These are phyloP conservation scores for Zymoseptoria passerinii DNA, from an alignment of 2,329 filamentous ascomycete genomes.

Conservation along the genomic window DNA sequence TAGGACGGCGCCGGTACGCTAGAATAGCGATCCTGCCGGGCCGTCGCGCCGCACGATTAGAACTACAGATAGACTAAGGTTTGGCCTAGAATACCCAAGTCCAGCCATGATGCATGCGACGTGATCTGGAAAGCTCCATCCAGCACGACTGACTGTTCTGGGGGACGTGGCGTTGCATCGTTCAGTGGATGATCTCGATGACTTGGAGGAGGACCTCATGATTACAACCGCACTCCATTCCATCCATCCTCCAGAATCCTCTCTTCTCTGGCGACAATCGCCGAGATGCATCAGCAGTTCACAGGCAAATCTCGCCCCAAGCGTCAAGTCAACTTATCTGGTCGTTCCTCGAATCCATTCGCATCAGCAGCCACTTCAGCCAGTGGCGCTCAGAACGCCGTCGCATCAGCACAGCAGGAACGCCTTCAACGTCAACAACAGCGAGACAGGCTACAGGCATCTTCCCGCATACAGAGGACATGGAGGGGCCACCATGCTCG, in stretches of 20 bases:
- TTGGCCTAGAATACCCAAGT: background rate
- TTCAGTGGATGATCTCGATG: background rate
- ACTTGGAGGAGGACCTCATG: background rate
- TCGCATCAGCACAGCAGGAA: slow-evolving; percentile 81
- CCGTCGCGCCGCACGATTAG: too few relatives aligned
- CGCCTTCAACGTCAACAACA: slow-evolving; percentile 73
- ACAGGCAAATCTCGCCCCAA: slow-evolving; percentile 77
- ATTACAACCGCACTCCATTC: background rate
- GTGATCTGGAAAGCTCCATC: background rate
- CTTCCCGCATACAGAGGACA: slow-evolving; percentile 63
- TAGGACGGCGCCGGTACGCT: background rate
- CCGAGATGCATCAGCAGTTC: slow-evolving; percentile 82
- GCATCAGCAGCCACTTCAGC: slow-evolving; percentile 37
- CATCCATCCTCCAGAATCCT: background rate
- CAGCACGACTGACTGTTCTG: background rate
- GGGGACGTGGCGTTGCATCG: background rate
- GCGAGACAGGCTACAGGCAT: slow-evolving; percentile 65
- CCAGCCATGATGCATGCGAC: background rate
- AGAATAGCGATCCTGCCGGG: background rate
- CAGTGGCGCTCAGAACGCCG: slow-evolving; percentile 61
- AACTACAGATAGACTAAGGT: too few relatives aligned
- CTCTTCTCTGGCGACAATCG: background rate
- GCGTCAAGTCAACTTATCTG: slow-evolving; percentile 89
- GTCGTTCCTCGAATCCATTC: slow-evolving; percentile 73
- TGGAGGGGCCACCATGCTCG: slow-evolving; percentile 73